Base-by-base conservation (phyloP, 805 yeast genomes). In the Cyberlindnera galapagoensis region DNA sequence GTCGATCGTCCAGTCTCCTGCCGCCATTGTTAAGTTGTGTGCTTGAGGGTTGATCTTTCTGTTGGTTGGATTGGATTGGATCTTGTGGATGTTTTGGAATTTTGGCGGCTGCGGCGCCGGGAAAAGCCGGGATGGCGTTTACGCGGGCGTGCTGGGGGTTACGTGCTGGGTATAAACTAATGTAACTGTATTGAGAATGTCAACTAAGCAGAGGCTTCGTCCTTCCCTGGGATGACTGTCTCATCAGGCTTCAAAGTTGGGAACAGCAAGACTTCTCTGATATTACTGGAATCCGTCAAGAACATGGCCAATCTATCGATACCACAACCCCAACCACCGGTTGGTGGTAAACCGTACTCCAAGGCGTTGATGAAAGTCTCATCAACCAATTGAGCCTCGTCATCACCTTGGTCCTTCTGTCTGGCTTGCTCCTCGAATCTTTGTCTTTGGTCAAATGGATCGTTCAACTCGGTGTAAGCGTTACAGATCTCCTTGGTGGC, bases 311-410 rank as follows among this genome's bases (percentile, higher is more conserved):
- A 61, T 72, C 98, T 82, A 67, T 90, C 98, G 49, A 90, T 88
- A 74, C 98, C 98, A 67, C 95, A 81, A 52, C 98, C 98, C 97
- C 97, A 90, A 50, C 98, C 98, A 62, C 94, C 97, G 51, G 97
- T 92, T 54, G 98, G 98, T 39, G 98, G 98, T 55, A 90, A 74
- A 65, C 97, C 98, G 63, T 86, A 90, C 69, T 90, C 98, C 55
- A 90, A 75, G 47, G 98, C 97, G 53, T 88, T 84, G 71, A 94
- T 82, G 88, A 90, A 90, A 44, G 84, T 81, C 69, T 90, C 98
- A 62, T 90, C 98, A 44, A 92, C 74, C 62, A 87, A 58, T 71
- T 90, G 97, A 42, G 96, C 98, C 69, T 92, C 98, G 57, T 90
- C 98, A 58, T 90, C 98, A 71, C 98, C 98, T 65, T 86, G 96